These are phyloP conservation scores for Populus davidiana DNA, from an alignment of 345 rosid genomes.

Conservation along the genomic window DNA sequence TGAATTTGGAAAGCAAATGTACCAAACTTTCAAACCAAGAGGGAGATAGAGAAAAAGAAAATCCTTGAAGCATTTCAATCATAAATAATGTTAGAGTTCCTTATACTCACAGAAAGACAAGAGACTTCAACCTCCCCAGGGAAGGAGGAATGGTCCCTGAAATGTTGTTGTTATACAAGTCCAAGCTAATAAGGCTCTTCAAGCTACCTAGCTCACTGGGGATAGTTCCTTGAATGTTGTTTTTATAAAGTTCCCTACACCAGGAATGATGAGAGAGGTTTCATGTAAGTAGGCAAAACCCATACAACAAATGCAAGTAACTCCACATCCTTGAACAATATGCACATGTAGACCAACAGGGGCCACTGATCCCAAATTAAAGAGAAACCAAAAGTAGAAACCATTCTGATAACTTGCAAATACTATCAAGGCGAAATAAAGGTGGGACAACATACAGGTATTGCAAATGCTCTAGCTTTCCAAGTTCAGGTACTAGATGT, in stretches of 20 bases:
- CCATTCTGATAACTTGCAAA: background rate
- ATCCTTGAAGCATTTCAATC: background rate
- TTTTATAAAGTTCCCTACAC: constrained; percentile 90
- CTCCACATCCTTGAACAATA: background rate
- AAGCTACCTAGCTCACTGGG: constrained; percentile 80
- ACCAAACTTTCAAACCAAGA: background rate
- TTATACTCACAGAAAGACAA: constrained; percentile 79
- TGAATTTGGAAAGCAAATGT: constrained; percentile 1
- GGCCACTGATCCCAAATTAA: background rate
- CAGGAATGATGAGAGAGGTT: constrained; percentile 11
- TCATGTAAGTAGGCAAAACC: background rate
- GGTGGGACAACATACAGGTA: constrained; percentile 56
- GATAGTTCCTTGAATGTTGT: constrained; percentile 75
- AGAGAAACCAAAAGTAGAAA: background rate
- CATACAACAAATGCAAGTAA: background rate
- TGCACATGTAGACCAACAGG: background rate
- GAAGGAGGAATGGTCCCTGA: constrained; percentile 75
- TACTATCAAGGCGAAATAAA: background rate
- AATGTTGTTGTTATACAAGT: constrained; percentile 87
- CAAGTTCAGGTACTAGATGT: constrained; percentile 81
- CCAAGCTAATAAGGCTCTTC: constrained; percentile 93
- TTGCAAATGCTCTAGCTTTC: constrained; percentile 83
- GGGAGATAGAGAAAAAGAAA: background rate
- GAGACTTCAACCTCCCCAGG: constrained; percentile 77
- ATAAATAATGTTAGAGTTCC: background rate